phyloP scores from a whole-genome alignment of 2,329 filamentous ascomycete species.

The Colletotrichum godetiae region DNA sequence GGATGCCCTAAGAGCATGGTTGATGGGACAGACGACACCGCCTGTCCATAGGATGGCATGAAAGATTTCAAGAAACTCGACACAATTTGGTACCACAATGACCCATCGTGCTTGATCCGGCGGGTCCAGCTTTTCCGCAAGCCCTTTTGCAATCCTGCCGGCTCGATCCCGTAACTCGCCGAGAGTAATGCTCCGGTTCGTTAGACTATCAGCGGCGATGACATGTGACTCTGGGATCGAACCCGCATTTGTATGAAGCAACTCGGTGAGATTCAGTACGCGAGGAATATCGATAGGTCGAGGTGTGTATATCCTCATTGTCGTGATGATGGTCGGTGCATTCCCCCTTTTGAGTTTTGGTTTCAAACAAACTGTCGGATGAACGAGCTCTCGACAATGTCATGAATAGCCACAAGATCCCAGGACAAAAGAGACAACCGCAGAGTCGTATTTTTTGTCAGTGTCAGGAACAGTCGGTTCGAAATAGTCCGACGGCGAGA shows the following conservation, averaged over 20 bases:
- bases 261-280: conserved; percentile 55
- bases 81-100: conserved; percentile 56
- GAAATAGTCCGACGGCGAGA: background rate
- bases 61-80: conserved; percentile 55
- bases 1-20: conserved; percentile 49
- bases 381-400: background rate
- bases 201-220: conserved; percentile 55
- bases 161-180: conserved; percentile 54
- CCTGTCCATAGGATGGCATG: conserved; percentile 55
- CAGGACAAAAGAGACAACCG: background rate
- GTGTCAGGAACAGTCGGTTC: background rate
- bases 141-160: conserved; percentile 53
- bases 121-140: conserved; percentile 46
- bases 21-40: conserved; percentile 52
- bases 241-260: conserved; percentile 51
- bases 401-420: background rate
- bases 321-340: conserved; percentile 12
- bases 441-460: background rate
- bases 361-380: background rate
- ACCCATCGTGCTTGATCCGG: conserved; percentile 52
- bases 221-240: conserved; percentile 54
- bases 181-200: conserved; percentile 56
- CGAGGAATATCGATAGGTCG: conserved; percentile 47
- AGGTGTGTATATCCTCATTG: conserved; percentile 49
- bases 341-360: background rate